Base-by-base conservation (phyloP, 768 basidiomycete species). In the Phanerochaete sordida region DNA sequence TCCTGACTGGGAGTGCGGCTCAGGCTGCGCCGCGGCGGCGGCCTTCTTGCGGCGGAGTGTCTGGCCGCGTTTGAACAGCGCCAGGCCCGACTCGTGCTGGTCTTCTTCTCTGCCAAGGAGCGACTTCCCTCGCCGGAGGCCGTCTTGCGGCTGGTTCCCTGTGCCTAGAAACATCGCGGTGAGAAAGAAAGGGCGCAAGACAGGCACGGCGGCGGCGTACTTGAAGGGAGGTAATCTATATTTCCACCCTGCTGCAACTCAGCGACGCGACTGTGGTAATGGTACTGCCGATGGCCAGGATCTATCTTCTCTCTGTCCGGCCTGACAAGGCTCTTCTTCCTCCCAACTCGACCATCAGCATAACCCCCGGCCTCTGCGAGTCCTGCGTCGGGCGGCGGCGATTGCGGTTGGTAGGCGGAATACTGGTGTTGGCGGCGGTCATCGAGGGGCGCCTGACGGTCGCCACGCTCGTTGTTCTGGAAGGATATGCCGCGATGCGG, bases 291-390 rank as follows among this genome's bases (percentile, higher is more conserved):
- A 78, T 98, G 94, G 44, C 86, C 86, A 11, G 95, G 94, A 68
- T 98, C 95, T 66, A 98, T 92, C 80, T 95, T 93, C 78, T 97
- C 95, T 59, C 96, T 80, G 74, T 99, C 96, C 4, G 96, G 96
- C 58, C 82, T 79, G 56, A 98, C 91, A 19, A 99, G 81, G 70
- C 88, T 91, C 81, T 95, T 95, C 81, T 97, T 98, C 70, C 97
- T 77, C 59, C 79, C 75, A 7, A 92, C 82, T 59, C 79, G 77
- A 16, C 77, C 73, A 2, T 80, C 77, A 65, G 84, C 84, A 43
- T 73, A 74, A 45, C 70, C 74, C 49, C 69, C 73, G 60, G 83
- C 83, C 47, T 78, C 74, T 64, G 81, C 79, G 57, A 62, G 73
- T 65, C 46, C 61, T 1, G 64, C 67, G 58, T 63, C 69, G 58